Percentiles rank a stretch among this genome's conserved stretches.
These are phyloP conservation scores for Phaseolus coccineus DNA, from an alignment of 331 rosid species.

Conservation along the genomic window DNA sequence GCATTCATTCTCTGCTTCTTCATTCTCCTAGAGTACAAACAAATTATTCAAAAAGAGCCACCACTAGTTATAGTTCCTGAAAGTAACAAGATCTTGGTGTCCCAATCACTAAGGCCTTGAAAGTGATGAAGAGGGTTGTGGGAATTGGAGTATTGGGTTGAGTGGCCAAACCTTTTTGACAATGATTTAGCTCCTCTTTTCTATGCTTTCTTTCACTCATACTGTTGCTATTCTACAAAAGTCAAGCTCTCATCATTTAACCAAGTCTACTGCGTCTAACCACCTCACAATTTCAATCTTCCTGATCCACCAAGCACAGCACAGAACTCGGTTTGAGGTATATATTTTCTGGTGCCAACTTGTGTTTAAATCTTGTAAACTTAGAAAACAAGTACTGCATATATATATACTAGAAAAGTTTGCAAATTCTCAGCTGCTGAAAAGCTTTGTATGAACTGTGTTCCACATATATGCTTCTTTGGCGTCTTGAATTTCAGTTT, in stretches of 20 bases:
- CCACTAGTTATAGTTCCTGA: neutral
- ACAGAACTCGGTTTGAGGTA: conserved; percentile 35
- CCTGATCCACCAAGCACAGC: neutral
- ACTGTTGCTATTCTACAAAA: conserved; percentile 38
- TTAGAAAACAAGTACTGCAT: neutral
- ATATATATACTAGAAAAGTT: neutral
- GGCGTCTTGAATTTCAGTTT: conserved; percentile 6
- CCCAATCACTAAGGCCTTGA: conserved; percentile 25
- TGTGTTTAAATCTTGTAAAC: neutral
- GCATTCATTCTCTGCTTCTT: conserved; percentile 39
- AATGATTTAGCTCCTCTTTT: conserved; percentile 51
- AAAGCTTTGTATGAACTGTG: neutral
- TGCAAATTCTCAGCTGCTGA: neutral
- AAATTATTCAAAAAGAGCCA: conserved; percentile 30
- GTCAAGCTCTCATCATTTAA: conserved; percentile 41
- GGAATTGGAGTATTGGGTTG: conserved; percentile 41
- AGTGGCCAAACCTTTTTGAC: conserved; percentile 48
- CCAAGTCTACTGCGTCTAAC: neutral
- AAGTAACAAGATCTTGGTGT: neutral
- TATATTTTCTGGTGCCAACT: neutral
- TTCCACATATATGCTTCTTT: neutral
- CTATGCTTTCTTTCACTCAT: conserved; percentile 13
- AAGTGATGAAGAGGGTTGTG: neutral
- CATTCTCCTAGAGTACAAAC: conserved; percentile 39
- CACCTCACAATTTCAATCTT: neutral